A percentile compares a stretch with the other conserved stretches of the same genome.
phyloP scores from a whole-genome alignment of 1,139 yeast species.

The Eremothecium coryli region DNA sequence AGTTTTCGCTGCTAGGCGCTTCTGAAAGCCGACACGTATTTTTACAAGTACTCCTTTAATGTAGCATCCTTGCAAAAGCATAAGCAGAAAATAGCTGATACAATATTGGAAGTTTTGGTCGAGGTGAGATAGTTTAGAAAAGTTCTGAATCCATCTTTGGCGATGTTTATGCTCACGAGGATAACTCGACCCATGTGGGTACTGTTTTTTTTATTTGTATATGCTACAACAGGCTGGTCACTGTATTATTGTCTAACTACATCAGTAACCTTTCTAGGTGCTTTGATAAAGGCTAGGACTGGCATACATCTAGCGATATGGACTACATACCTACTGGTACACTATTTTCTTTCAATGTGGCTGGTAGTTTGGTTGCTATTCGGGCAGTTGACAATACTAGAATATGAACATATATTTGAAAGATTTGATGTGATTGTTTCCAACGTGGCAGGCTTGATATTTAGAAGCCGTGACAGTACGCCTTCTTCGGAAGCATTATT shows the following conservation, averaged over 20 bases:
- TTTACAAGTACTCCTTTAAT: too few species aligned
- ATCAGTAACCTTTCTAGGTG: constrained; percentile 19
- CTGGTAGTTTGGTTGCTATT: constrained; percentile 40
- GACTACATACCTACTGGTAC: constrained; percentile 26
- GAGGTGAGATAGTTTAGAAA: too few species aligned
- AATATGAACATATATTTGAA: constrained; percentile 69
- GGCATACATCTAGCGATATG: constrained; percentile 35
- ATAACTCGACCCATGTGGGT: constrained; percentile 1
- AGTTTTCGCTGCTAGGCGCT: too few species aligned
- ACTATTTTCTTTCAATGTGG: constrained; percentile 27
- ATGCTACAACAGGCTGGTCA: constrained; percentile 8
- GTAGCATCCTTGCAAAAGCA: too few species aligned
- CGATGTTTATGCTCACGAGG: constrained; percentile 1
- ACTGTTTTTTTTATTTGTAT: constrained; percentile 9
- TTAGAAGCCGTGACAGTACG: constrained; percentile 49
- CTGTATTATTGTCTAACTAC: constrained; percentile 6
- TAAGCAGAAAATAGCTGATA: too few species aligned
- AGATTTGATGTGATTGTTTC: constrained; percentile 53
- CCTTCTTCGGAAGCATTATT: constrained; percentile 34
- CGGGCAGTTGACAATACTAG: constrained; percentile 69
- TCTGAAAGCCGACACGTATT: too few species aligned
- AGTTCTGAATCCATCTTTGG: too few species aligned
- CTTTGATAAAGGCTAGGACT: constrained; percentile 35
- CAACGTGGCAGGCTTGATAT: constrained; percentile 54
- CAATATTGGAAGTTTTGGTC: too few species aligned